A percentile compares a stretch with the other conserved stretches of the same genome.
phyloP scores from a whole-genome alignment of 176 grass and related monocot genomes.

The Oryza longistaminata region DNA sequence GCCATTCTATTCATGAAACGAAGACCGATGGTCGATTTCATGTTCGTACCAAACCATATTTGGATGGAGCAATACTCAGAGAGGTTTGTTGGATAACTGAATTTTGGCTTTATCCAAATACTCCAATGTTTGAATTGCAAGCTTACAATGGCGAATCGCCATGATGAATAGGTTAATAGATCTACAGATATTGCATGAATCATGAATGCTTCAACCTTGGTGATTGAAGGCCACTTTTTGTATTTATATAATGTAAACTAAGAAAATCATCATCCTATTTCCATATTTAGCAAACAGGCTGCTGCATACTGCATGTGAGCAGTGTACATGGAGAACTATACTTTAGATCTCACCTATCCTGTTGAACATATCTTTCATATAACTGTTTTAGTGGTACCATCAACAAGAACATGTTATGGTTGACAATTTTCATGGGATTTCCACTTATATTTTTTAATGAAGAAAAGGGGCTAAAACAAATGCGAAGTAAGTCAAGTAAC shows the following conservation, averaged over 20 bases:
- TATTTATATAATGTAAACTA: neutral
- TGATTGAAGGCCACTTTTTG: constrained; percentile 8
- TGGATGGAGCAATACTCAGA: constrained; percentile 93
- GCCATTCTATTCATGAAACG: constrained; percentile 99
- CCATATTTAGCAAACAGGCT: constrained; percentile 23
- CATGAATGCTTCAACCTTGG: neutral
- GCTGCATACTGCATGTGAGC: neutral
- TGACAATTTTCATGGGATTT: neutral
- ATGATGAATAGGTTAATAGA: constrained; percentile 3
- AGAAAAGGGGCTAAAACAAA: neutral
- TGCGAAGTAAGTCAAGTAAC: neutral
- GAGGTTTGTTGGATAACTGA: constrained; percentile 58
- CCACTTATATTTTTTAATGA: neutral
- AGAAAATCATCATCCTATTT: constrained; percentile 9
- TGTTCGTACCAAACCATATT: constrained; percentile 86
- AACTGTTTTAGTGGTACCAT: constrained; percentile 3
- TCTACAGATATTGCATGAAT: constrained; percentile 8
- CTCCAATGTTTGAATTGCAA: constrained; percentile 24
- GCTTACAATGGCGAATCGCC: constrained; percentile 9
- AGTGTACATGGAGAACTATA: constrained; percentile 15
- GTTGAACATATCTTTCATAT: neutral
- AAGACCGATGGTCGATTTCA: constrained; percentile 87
- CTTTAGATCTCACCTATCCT: neutral
- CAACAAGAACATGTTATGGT: constrained; percentile 10
- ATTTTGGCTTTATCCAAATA: constrained; percentile 32